phyloP scores from a whole-genome alignment of 176 grass and related monocot species.

The Triticum timopheevii region DNA sequence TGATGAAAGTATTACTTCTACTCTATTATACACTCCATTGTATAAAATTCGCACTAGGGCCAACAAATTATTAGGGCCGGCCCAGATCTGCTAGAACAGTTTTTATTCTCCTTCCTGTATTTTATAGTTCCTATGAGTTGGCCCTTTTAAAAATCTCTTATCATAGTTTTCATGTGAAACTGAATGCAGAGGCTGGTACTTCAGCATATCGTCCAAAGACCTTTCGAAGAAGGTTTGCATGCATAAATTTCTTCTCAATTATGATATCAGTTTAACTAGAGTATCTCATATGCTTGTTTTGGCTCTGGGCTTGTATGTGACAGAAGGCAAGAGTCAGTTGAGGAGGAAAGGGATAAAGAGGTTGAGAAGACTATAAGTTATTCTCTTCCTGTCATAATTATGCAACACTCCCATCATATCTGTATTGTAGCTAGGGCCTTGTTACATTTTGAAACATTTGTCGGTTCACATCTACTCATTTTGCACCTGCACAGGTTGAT shows the following conservation, averaged over 20 bases:
- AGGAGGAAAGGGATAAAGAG: conserved; percentile 63
- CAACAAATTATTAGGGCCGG: too few relatives aligned
- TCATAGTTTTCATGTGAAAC: conserved; percentile 27
- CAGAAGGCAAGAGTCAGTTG: conserved; percentile 44
- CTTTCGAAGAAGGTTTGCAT: conserved; percentile 55
- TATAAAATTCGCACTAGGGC: too few relatives aligned
- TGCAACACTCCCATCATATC: background rate
- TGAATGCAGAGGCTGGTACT: conserved; percentile 67
- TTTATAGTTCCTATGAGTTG: background rate
- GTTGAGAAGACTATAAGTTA: conserved; percentile 44
- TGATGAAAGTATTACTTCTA: too few relatives aligned
- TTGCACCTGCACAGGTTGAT: conserved; percentile 42
- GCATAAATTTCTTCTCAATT: background rate
- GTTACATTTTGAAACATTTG: background rate
- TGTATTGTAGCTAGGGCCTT: background rate
- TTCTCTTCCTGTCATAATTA: background rate
- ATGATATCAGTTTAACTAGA: background rate
- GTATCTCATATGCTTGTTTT: background rate
- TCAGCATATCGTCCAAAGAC: conserved; percentile 49
- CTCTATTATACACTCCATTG: too few relatives aligned
- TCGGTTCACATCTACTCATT: background rate
- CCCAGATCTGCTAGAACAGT: background rate
- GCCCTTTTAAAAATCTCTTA: background rate
- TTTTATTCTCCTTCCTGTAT: background rate
- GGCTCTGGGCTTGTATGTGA: conserved; percentile 28